Conservation (phyloP, 129 eudicot genomes). For the Pulicaria dysenterica region DNA sequence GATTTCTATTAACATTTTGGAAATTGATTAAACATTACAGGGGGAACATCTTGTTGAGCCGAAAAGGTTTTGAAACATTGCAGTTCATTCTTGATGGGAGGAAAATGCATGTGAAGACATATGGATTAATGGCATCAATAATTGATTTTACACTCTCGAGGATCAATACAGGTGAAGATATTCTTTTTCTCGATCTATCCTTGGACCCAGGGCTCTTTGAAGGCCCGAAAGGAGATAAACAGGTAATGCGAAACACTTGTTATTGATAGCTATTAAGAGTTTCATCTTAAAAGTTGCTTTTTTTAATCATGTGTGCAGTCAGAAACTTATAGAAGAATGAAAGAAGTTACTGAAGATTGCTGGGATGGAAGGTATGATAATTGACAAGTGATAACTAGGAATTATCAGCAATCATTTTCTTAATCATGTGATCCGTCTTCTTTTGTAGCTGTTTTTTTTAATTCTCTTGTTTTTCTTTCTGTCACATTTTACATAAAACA, state of each 20-base stretch:
- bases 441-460: too few species aligned
- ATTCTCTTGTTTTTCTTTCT: too few species aligned
- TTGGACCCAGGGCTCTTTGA: conserved; percentile 82
- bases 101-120: conserved; percentile 53
- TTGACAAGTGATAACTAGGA: neutral
- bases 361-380: conserved; percentile 82
- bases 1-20: conserved; percentile 10
- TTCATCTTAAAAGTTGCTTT: conserved; percentile 8
- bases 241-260: conserved; percentile 45
- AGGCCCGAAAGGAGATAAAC: conserved; percentile 92
- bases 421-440: neutral
- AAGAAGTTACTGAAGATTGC: conserved; percentile 68
- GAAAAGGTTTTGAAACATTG: conserved; percentile 61
- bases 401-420: too few species aligned
- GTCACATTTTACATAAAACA: neutral
- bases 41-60: conserved; percentile 87
- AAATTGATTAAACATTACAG: conserved; percentile 35
- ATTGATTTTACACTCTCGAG: conserved; percentile 97
- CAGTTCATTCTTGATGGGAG: conserved; percentile 70
- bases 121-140: conserved; percentile 71
- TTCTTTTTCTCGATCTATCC: conserved; percentile 83
- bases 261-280: neutral
- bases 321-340: conserved; percentile 87
- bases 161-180: conserved; percentile 87
- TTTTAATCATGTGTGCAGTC: conserved; percentile 50